Conservation (phyloP, 371 early-diverging fungal genomes). For the Funneliformis caledonium region DNA sequence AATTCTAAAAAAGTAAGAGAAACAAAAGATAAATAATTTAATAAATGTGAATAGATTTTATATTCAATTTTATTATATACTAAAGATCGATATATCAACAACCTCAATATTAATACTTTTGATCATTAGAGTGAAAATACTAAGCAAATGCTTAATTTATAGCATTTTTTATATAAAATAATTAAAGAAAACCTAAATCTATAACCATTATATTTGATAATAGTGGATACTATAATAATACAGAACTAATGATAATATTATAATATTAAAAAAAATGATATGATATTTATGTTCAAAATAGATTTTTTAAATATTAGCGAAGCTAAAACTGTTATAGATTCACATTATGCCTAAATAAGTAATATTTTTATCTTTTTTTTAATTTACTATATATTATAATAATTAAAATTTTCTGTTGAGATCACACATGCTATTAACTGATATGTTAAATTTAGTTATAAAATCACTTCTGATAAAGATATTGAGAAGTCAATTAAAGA, state of each 20-base stretch:
- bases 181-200: too few species aligned
- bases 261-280: not conserved
- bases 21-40: not conserved
- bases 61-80: slow-evolving; percentile 7
- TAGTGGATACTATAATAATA: not conserved
- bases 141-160: not conserved
- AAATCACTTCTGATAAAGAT: not conserved
- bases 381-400: too few species aligned
- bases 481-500: not conserved
- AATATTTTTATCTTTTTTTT: too few species aligned
- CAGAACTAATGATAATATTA: not conserved
- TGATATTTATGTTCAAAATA: not conserved
- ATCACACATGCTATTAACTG: not conserved
- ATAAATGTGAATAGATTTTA: not conserved
- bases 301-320: not conserved
- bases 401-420: too few species aligned
- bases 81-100: not conserved
- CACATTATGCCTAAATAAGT: too few species aligned
- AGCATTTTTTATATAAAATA: too few species aligned
- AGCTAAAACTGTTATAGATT: not conserved
- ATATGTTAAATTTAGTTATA: not conserved
- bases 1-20: too few species aligned
- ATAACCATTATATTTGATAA: not conserved
- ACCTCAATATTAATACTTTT: not conserved
- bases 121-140: not conserved